Evolutionary conservation across 257 asterid genomes (phyloP).

Genomic region (Petrea volubilis): DNA sequence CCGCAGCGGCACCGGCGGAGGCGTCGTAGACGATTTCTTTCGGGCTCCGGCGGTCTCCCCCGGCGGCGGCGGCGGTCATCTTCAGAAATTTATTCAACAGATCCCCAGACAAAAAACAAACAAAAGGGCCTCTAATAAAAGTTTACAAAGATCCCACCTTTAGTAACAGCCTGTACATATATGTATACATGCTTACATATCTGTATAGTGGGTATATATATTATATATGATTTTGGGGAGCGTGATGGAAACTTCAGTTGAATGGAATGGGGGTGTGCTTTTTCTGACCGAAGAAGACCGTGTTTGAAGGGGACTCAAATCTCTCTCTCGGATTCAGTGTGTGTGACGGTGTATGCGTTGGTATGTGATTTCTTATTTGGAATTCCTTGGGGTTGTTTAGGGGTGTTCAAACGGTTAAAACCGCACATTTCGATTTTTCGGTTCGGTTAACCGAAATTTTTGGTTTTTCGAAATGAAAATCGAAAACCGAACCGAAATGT

Average conservation of each 20-base stretch:
- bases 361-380: background rate
- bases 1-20: constrained; percentile 96
- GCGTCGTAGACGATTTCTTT: constrained; percentile 68
- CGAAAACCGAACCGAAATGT: too few relatives aligned
- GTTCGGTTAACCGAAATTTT: too few relatives aligned
- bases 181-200: background rate
- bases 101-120: constrained; percentile 19
- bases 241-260: constrained; percentile 31
- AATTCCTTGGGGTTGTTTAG: too few relatives aligned
- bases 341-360: background rate
- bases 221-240: background rate
- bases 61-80: constrained; percentile 43
- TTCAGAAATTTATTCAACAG: constrained; percentile 7
- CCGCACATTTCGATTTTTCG: too few relatives aligned
- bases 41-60: constrained; percentile 48
- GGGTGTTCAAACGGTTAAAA: too few relatives aligned
- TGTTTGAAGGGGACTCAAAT: constrained; percentile 17
- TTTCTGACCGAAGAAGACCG: constrained; percentile 21
- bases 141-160: constrained; percentile 20
- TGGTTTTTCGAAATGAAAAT: too few relatives aligned
- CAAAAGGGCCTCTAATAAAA: background rate
- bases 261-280: constrained; percentile 17
- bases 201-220: background rate
- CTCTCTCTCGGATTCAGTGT: background rate
- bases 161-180: background rate